Evolutionary conservation across 768 basidiomycete species (phyloP), one percentile per base, ranked within the genome.

Genomic region (Trametes cingulata): DNA sequence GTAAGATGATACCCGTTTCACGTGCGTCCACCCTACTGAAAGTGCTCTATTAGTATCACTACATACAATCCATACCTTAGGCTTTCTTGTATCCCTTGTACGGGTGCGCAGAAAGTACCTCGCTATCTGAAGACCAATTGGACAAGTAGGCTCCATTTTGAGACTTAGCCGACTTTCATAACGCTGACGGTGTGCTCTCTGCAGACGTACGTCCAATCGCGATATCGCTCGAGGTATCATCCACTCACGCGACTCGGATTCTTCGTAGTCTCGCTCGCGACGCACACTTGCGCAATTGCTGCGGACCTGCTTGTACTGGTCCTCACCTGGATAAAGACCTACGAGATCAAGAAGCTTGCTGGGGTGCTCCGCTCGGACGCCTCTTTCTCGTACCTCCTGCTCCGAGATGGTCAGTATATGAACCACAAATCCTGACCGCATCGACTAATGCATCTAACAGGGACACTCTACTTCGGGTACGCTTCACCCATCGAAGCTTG

Each of bases 281-380:
- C 48, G 1, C 59, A 61, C 29, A 53, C 40, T 17, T 29, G 46
- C 13, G 55, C 58, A 24, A 56, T 62, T 12, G 52, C 54, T 15
- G 52, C 56, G 0, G 64, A 65, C 22, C 22, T 52, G 0, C 43
- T 65, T 8, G 64, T 65, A 14, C 19, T 65, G 14, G n/a, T 62
- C n/a, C 52, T 65, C 5, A 65, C 60, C 10, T 65, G 64, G 64
- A 25, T 52, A 9, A 52, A 52, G 56, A 65, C 64, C 15, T 62
- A 45, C 14, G 46, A 53, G 24, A 55, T 65, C 36, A 55, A 41
- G 43, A 41, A 43, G 15, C 25, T 60, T 8, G 43, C 54, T 0
- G 9, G 20, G 0, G 19, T n/a, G 6, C 41, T 56, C 10, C 36
- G 40, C 6, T 10, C 58, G 17, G 24, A 53, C 15, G 22, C 64